Base-by-base conservation (phyloP, 805 yeast genomes). In the Ogataea nitratoaversa region DNA sequence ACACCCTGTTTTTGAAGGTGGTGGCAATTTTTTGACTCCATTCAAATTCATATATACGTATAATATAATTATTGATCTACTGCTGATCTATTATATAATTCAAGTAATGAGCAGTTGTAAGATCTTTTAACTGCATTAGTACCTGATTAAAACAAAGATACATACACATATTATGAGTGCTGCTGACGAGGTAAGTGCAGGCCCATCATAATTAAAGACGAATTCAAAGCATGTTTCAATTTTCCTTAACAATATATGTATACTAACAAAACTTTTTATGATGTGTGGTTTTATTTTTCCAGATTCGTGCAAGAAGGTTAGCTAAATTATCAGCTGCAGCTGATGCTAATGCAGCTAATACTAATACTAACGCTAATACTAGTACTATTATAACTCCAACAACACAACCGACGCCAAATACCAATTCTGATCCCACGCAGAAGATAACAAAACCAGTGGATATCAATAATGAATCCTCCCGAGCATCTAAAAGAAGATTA, bases 271-370 rank as follows among this genome's bases (percentile, higher is more conserved):
- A 5, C 4, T 17, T 30, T 38, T 30, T 32, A 11, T 28, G 9
- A 17, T 14, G 5, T 9, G n/a, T n/a, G 16, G n/a, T 4, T 5
- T 14, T n/a, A n/a, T 16, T n/a, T 14, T 29, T 11, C n/a, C 19
- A 62, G 52, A 62, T 68, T 29, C 62, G 73, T 42, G 71, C 70
- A 8, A 66, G 65, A 45, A 47, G 84, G 33, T 60, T 78, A 47
- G 84, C 84, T 5, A 68, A 67, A 43, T 63, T 78, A 41, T 51
- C 54, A 23, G 53, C 55, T 31, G 19, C 37, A 42, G 19, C 42
- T 37, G 23, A 40, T 46, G 7, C 34, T 32, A 23, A 32, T 40
- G 17, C 19, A 24, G 25, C 23, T 27, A 13, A 6, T 27, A 13
- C 29, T 27, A 14, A 14, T 24, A 22, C 13, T 12, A 14, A 23